phyloP scores from a whole-genome alignment of 805 yeast genomes.

The Metschnikowia drakensbergensis region DNA sequence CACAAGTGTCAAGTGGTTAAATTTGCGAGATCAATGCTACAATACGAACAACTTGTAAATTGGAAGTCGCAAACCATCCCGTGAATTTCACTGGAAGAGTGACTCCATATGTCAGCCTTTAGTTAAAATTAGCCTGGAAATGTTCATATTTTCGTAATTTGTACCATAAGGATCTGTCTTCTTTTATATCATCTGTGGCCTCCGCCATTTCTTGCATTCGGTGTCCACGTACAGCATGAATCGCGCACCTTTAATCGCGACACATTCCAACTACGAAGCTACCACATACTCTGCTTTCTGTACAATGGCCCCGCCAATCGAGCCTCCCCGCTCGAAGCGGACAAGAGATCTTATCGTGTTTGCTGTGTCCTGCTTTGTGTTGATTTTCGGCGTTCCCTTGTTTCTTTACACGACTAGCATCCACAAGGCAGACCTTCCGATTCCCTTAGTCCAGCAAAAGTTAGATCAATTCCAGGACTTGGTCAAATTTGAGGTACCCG shows the following conservation, averaged over 20 bases:
- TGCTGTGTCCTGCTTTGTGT: slow-evolving; percentile 18
- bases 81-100: too few species aligned
- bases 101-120: not conserved
- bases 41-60: too few species aligned
- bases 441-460: slow-evolving; percentile 33
- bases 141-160: too few species aligned
- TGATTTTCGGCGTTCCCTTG: slow-evolving; percentile 51
- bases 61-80: too few species aligned
- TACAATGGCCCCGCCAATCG: slow-evolving; percentile 10
- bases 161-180: too few species aligned
- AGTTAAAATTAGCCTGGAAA: not conserved
- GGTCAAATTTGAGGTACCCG: slow-evolving; percentile 38
- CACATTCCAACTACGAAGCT: not conserved
- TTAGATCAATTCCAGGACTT: slow-evolving; percentile 20
- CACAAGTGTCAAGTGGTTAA: too few species aligned
- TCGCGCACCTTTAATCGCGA: slow-evolving; percentile 2
- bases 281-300: not conserved
- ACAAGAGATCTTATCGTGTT: slow-evolving; percentile 11
- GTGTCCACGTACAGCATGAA: not conserved
- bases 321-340: slow-evolving; percentile 8
- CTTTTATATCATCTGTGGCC: not conserved
- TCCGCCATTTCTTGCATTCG: not conserved
- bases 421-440: slow-evolving; percentile 59
- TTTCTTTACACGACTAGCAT: slow-evolving; percentile 60
- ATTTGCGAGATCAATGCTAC: too few species aligned